Base-by-base conservation (phyloP, 257 asterid genomes). In the Paulownia fortunei region DNA sequence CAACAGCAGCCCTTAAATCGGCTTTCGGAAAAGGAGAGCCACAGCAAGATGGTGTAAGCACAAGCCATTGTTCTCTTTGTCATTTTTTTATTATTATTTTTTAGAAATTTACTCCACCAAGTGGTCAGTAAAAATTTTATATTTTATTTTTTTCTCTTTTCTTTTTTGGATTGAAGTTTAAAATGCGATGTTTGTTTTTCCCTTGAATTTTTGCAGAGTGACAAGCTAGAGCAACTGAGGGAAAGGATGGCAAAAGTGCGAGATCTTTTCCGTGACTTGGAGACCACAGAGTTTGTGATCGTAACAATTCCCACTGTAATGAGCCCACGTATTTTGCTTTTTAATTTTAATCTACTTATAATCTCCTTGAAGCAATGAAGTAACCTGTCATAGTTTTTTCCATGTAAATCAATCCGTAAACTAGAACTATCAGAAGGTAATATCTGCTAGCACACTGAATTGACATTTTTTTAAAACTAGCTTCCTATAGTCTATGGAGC, bases 281-380 rank as follows among this genome's bases (percentile, higher is more conserved):
- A 81, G 83, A 79, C 87, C 72, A 92, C 92, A 15, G 97, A 92
- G 79, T 90, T 92, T 81, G 87, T 92, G 79, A 88, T 87, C 10
- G 95, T 92, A 47, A 90, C 94, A 56, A 92, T 90, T 66, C 97
- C 96, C 86, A 86, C 96, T 23, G 96, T 90, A 86, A 85, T 80
- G 61, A 78, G 72, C 63, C 61, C 34, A 15, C 59, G 46, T 47
- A 44, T 63, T 66, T 69, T 39, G 64, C 27, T 54, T 34, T 71
- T 32, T 23, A 7, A 7, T 23, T 62, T 56, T 44, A 21, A 18
- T 30, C 62, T 42, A 51, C 55, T 24, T 23, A 51, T 37, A 12
- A 49, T 12, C 8, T 58, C 42, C 23, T 27, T 69, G 7, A 69
- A 56, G 21, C 51, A 26, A 69, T 4, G 37, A 26, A 3, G 3